Evolutionary conservation across 805 yeast genomes (phyloP).

Genomic region (Candida verbasci): DNA sequence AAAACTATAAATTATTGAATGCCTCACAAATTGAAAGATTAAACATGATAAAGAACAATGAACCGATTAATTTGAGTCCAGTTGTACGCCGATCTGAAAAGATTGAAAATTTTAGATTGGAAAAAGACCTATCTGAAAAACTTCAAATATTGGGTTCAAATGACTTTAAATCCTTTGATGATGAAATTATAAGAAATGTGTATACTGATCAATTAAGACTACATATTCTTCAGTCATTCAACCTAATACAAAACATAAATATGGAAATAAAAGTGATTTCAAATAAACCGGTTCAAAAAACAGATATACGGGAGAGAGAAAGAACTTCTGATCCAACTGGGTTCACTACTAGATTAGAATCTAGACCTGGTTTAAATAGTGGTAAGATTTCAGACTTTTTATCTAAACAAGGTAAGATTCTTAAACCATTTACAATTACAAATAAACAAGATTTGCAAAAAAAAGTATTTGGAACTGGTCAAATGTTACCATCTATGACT

Average conservation of each 20-base stretch:
- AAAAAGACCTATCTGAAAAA: constrained; percentile 47
- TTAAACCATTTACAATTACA: constrained; percentile 79
- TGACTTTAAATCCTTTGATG: constrained; percentile 42
- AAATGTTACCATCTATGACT: constrained; percentile 87
- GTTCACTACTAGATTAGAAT: constrained; percentile 64
- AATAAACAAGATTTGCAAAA: constrained; percentile 51
- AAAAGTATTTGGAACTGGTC: constrained; percentile 88
- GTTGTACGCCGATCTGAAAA: constrained; percentile 60
- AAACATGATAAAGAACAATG: not conserved
- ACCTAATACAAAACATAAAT: constrained; percentile 50
- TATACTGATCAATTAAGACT: constrained; percentile 53
- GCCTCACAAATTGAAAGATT: constrained; percentile 12
- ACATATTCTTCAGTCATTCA: constrained; percentile 50
- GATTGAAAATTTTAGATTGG: constrained; percentile 61
- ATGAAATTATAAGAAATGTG: constrained; percentile 56
- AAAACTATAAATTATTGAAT: constrained; percentile 31
- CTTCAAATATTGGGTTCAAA: constrained; percentile 34
- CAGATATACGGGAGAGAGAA: not conserved
- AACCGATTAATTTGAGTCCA: constrained; percentile 18
- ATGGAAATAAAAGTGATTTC: constrained; percentile 66
- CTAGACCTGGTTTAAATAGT: constrained; percentile 26
- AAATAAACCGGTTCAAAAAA: constrained; percentile 30
- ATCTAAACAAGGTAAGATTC: constrained; percentile 70
- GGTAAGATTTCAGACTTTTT: constrained; percentile 36
- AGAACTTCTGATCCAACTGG: constrained; percentile 19